These are phyloP conservation scores for Helicocarpus griseus DNA, from an alignment of 2,329 filamentous ascomycete species.

Conservation along the genomic window DNA sequence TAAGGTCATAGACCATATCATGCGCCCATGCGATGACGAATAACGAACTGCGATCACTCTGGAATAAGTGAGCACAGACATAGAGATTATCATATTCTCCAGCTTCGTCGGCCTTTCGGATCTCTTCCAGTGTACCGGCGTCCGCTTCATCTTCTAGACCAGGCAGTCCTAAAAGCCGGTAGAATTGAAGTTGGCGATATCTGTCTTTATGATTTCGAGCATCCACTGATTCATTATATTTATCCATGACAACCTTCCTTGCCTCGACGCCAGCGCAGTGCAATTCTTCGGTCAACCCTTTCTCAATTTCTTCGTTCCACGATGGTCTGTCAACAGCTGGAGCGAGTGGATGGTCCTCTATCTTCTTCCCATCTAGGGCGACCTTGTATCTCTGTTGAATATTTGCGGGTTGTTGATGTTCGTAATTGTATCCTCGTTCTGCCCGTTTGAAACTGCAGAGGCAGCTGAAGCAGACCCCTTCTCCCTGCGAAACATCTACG, in stretches of 20 bases:
- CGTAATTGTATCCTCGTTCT: constrained; percentile 23
- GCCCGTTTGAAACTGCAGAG: constrained; percentile 44
- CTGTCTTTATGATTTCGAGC: constrained; percentile 21
- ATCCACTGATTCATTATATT: constrained; percentile 32
- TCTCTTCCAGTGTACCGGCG: constrained; percentile 9
- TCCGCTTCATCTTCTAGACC: constrained; percentile 19
- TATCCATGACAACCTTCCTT: constrained; percentile 44
- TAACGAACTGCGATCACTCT: constrained; percentile 47
- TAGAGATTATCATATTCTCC: constrained; percentile 43
- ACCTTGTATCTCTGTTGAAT: constrained; percentile 22
- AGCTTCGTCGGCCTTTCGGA: constrained; percentile 17
- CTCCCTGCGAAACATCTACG: constrained; percentile 42
- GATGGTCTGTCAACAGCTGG: constrained; percentile 29
- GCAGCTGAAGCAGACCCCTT: constrained; percentile 43
- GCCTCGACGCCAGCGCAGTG: constrained; percentile 37
- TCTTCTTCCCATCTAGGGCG: constrained; percentile 20
- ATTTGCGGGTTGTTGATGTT: constrained; percentile 21
- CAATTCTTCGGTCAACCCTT: constrained; percentile 19
- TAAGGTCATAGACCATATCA: constrained; percentile 30
- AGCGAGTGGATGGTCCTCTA: constrained; percentile 24
- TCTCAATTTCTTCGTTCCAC: constrained; percentile 23
- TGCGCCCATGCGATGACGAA: constrained; percentile 43
- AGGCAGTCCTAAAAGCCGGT: constrained; percentile 36
- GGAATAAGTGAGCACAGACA: constrained; percentile 48
- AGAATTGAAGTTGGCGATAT: constrained; percentile 38